Percentiles rank a stretch among this genome's conserved stretches.
Evolutionary conservation across 495 filamentous ascomycete genomes (phyloP).

Genomic region (Saxophila tyrrhenica): DNA sequence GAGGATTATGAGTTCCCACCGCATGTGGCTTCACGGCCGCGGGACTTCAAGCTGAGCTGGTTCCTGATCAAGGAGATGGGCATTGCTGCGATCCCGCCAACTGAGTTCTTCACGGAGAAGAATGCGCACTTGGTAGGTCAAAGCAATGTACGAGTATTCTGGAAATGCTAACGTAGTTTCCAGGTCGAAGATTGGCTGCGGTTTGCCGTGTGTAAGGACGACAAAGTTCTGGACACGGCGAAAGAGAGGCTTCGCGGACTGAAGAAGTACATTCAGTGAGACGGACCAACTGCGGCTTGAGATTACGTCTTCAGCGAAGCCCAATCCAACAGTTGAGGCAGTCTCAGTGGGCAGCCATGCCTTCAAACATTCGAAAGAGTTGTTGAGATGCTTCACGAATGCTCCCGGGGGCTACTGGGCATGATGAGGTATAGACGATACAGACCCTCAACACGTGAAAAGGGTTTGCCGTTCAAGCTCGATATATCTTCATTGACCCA

Average conservation of each 20-base stretch:
- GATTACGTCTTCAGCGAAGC: no score
- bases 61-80: slow-evolving; percentile 94
- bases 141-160: not conserved
- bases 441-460: no score
- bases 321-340: no score
- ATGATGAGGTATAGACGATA: no score
- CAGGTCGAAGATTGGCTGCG: slow-evolving; percentile 71
- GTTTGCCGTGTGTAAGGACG: slow-evolving; percentile 95
- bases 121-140: slow-evolving; percentile 58
- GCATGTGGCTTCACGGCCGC: slow-evolving; percentile 70
- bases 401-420: no score
- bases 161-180: not conserved
- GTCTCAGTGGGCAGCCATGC: no score
- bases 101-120: slow-evolving; percentile 81
- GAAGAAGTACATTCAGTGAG: slow-evolving; percentile 60
- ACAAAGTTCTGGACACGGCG: slow-evolving; percentile 75
- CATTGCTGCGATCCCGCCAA: slow-evolving; percentile 90
- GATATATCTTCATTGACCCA: no score
- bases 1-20: slow-evolving; percentile 74
- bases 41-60: slow-evolving; percentile 92
- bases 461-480: no score
- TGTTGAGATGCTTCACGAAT: no score
- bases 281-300: no score
- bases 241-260: slow-evolving; percentile 79
- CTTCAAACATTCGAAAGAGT: no score